Evolutionary conservation across 345 rosid species (phyloP), one percentile per base, ranked within the genome.

Genomic region (Clarkia xantiana): DNA sequence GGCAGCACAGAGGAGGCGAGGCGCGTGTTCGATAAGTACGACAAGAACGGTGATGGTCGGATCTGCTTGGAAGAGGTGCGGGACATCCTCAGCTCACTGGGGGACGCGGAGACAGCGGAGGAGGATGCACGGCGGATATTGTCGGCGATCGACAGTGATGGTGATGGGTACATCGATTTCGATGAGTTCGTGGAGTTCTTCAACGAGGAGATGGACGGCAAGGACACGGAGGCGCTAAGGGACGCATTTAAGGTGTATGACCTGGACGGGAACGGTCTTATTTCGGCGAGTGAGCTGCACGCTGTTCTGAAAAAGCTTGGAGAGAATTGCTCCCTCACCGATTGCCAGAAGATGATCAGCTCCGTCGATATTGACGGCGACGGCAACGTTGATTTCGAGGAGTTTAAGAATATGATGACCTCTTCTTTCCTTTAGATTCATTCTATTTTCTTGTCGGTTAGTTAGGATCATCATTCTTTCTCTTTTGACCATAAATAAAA

Each of bases 391-490:
- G 72, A 90, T 47, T 90, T 90, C 43, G 82, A 82, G 45, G 97
- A 90, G 86, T 90, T 90, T 20, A 82, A 82, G 82, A 56, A 52
- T 73, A 90, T 90, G 97, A 90, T 90, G 97, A 49, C 70, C 8
- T 29, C 36, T 29, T 29, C 36, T 29, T 29, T 29, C 36, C 36
- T 5, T 29, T 29, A 29, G 36, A 29, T 29, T 23, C 0, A 23
- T 23, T 29, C 36, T 29, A 29, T 29, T 5, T 29, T 7, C 9
- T 29, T n/a, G n/a, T n/a, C n/a, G n/a, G 36, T 29, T 7, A 10
- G 9, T 29, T 29, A 29, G 36, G 36, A 29, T 29, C 36, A 29
- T 29, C 36, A 29, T 29, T 29, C 36, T 29, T 29, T 29, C 9
- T 5, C 36, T n/a, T n/a, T n/a, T n/a, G n/a, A n/a, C n/a, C n/a